Evolutionary conservation across 2,329 filamentous ascomycete species (phyloP).

Genomic region (Raffaelea ambrosiae): DNA sequence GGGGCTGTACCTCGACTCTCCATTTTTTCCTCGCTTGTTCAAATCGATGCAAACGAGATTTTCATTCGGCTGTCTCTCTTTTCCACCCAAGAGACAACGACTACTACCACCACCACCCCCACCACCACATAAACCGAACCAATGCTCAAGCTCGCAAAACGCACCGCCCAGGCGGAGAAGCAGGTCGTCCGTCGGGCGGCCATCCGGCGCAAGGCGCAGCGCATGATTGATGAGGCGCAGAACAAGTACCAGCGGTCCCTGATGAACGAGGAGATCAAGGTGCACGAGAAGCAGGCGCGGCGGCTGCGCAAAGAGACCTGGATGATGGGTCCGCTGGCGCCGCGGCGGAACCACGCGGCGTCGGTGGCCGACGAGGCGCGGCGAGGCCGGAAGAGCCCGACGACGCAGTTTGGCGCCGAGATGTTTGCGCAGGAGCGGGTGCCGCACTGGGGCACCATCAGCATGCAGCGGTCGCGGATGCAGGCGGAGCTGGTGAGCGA

Average conservation of each 20-base stretch:
- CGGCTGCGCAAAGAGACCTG: conserved; percentile 64
- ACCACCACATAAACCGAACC: conserved; percentile 11
- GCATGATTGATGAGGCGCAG: conserved; percentile 16
- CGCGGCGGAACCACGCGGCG: conserved; percentile 51
- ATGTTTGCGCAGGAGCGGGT: conserved; percentile 9
- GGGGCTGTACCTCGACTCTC: no score
- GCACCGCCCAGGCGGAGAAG: conserved; percentile 57
- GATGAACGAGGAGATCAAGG: conserved; percentile 23
- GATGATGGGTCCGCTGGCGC: conserved; percentile 68
- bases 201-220: conserved; percentile 2
- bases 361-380: conserved; percentile 8
- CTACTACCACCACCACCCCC: no score
- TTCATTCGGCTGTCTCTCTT: no score
- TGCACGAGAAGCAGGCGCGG: conserved; percentile 24
- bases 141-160: conserved; percentile 66
- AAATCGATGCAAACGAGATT: no score
- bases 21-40: no score
- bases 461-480: conserved; percentile 11
- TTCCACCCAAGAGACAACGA: no score
- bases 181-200: conserved; percentile 44
- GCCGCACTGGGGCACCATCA: conserved; percentile 13
- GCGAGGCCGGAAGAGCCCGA: conserved; percentile 6
- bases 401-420: conserved; percentile 10
- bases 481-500: conserved; percentile 11
- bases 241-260: no score